Conservation (phyloP, 1,284 basidiomycete species). For the Puccinia novopanici region DNA sequence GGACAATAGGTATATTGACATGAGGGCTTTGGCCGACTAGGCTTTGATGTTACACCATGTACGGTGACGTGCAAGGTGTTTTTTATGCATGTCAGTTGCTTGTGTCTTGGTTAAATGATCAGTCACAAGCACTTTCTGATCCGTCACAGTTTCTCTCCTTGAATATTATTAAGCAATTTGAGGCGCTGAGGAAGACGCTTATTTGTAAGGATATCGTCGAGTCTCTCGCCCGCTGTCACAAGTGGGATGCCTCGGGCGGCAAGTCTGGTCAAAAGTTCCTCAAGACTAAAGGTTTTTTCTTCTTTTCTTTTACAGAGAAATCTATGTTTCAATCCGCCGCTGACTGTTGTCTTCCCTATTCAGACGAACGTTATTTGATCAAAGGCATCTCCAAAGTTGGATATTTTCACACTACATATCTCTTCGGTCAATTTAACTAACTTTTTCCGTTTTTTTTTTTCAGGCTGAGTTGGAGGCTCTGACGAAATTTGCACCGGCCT, state of each 20-base stretch:
- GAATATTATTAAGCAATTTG: constrained; percentile 75
- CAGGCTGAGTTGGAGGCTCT: constrained; percentile 80
- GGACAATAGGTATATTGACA: neutral
- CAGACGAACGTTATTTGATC: constrained; percentile 96
- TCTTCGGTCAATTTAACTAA: neutral
- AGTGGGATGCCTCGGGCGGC: constrained; percentile 93
- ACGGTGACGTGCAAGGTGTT: constrained; percentile 51
- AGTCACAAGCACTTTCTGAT: constrained; percentile 18
- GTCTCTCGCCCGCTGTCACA: constrained; percentile 87
- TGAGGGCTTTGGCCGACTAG: neutral
- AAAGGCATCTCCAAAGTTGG: constrained; percentile 84
- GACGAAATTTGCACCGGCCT: constrained; percentile 94
- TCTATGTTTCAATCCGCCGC: neutral
- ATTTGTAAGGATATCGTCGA: constrained; percentile 91
- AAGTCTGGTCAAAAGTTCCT: constrained; percentile 96
- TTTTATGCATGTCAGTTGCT: constrained; percentile 50
- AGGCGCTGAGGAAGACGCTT: constrained; percentile 85
- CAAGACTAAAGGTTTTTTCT: constrained; percentile 77
- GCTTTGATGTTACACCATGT: constrained; percentile 46
- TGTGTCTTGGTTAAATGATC: neutral
- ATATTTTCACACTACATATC: neutral
- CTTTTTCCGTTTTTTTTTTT: neutral
- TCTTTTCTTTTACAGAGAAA: neutral
- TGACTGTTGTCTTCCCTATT: neutral
- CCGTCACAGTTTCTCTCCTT: neutral